Conservation (phyloP, 2,329 filamentous ascomycete species). For the Zymoseptoria crescenta region DNA sequence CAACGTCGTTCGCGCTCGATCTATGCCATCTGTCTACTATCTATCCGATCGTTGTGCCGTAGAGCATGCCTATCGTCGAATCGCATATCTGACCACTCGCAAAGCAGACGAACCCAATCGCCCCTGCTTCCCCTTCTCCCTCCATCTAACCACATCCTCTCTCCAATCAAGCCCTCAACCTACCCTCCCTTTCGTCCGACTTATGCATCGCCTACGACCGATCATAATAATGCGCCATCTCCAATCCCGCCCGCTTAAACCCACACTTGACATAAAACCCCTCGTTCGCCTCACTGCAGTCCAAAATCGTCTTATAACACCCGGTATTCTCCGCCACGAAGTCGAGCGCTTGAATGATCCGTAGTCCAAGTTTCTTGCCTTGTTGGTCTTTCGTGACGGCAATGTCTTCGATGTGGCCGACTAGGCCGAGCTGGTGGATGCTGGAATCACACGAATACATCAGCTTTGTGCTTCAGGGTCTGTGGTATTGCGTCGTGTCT, state of each 20-base stretch:
- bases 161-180: background rate
- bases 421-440: conserved; percentile 71
- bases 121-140: background rate
- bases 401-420: conserved; percentile 97
- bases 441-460: conserved; percentile 12
- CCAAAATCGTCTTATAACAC: conserved; percentile 94
- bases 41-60: too few species aligned
- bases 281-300: conserved; percentile 93
- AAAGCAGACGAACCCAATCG: too few species aligned
- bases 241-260: conserved; percentile 80
- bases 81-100: too few species aligned
- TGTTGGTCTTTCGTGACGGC: conserved; percentile 92
- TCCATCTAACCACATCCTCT: background rate
- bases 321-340: conserved; percentile 78
- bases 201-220: conserved; percentile 4
- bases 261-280: conserved; percentile 98
- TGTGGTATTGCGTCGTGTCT: background rate
- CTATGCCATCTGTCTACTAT: too few species aligned
- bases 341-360: conserved; percentile 90
- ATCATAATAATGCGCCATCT: conserved; percentile 91
- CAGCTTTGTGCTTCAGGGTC: background rate
- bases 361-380: conserved; percentile 89
- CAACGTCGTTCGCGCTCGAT: background rate
- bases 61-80: too few species aligned
- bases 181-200: too few species aligned